Percentiles rank a stretch among this genome's conserved stretches.
phyloP scores from a whole-genome alignment of 768 basidiomycete genomes.

The Auricularia sp. region DNA sequence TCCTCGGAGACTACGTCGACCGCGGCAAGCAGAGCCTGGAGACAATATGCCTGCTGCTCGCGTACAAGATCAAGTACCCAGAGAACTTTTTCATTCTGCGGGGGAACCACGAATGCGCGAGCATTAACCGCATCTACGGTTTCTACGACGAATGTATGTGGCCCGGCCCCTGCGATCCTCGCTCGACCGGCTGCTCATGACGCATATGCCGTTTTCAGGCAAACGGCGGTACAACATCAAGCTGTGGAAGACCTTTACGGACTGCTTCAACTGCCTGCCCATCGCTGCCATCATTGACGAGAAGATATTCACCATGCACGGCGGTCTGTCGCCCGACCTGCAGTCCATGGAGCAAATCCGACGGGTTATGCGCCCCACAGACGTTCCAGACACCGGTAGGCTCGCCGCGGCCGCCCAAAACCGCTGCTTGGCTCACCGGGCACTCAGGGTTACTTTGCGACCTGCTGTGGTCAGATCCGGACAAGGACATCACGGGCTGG shows the following conservation, averaged over 20 bases:
- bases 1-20: conserved; percentile 99
- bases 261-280: conserved; percentile 98
- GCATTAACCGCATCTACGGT: conserved; percentile 99
- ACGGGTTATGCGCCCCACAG: conserved; percentile 96
- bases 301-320: conserved; percentile 99
- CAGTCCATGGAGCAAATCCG: conserved; percentile 99
- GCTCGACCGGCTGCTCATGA: not conserved
- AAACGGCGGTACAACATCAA: conserved; percentile 99
- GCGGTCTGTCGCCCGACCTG: conserved; percentile 90
- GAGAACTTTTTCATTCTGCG: conserved; percentile 99
- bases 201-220: conserved; percentile 39
- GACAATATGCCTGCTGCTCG: conserved; percentile 97
- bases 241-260: conserved; percentile 99
- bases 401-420: not conserved
- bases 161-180: not conserved
- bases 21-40: conserved; percentile 98
- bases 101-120: conserved; percentile 98
- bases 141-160: conserved; percentile 98
- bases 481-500: conserved; percentile 99
- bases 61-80: conserved; percentile 99
- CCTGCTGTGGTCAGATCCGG: conserved; percentile 96
- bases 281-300: conserved; percentile 99
- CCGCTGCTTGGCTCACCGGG: not conserved
- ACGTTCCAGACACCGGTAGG: conserved; percentile 95
- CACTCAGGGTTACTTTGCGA: conserved; percentile 81